Evolutionary conservation across 2,329 filamentous ascomycete genomes (phyloP), one percentile per base, ranked within the genome.

Genomic region (Xylaria sp.): DNA sequence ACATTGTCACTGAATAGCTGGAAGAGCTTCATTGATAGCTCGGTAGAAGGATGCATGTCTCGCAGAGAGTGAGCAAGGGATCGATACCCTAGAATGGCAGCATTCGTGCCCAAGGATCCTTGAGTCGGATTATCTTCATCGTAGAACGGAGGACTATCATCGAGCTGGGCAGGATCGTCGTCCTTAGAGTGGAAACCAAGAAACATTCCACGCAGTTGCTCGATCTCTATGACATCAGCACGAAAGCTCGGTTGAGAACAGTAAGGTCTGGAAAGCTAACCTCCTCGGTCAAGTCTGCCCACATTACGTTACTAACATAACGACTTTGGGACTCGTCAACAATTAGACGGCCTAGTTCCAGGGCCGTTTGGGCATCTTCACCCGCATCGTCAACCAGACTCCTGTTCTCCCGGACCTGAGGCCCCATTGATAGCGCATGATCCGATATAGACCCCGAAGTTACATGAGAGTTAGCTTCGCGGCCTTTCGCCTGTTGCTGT

Each of bases 281-380:
- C 66, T 75, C 72, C 50, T 77, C 72, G 39, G 73, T 76, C 66
- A 78, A 49, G 53, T 72, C 73, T 44, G 73, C 71, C 74, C 74
- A 77, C 49, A 72, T 69, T 29, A 71, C 55, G 69, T 75, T 76
- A 42, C 69, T 67, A 15, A 72, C 65, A 56, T 72, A 72, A 13
- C 65, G 68, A 36, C 67, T 72, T 9, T 69, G 65, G 20, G 69
- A 64, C 42, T 71, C 69, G 20, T 66, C 69, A 33, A 72, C 38
- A 13, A 72, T 59, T 3, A 72, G 65, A 6, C 67, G 63, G 51
- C 69, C 71, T 9, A 71, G 11, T 27, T 62, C 65, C 11, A 50
- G 47, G 42, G 9, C 31, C 42, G 53, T 17, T 33, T 60, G 44
- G 3, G 56, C 7, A 31, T 29, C 63, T 38, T 45, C 59, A 29